phyloP scores from a whole-genome alignment of 257 asterid genomes.

The Gardenia jasminoides region DNA sequence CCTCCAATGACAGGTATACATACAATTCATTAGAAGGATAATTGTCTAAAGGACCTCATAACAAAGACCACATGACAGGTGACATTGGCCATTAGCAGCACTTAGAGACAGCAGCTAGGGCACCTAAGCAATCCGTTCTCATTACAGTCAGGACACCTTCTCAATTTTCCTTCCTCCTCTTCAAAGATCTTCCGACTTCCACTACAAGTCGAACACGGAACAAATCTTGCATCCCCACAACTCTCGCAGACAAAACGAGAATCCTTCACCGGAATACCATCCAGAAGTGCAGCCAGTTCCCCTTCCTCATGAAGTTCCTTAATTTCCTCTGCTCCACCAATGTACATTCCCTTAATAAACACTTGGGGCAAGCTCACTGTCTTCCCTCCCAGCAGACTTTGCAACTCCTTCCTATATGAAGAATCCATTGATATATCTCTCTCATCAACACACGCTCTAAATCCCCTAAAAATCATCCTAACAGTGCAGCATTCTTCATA shows the following conservation, averaged over 20 bases:
- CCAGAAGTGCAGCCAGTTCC: slow-evolving; percentile 57
- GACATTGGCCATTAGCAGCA: slow-evolving; percentile 6
- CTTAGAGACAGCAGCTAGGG: slow-evolving; percentile 64
- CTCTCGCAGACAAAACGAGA: slow-evolving; percentile 56
- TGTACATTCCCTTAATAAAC: slow-evolving; percentile 59
- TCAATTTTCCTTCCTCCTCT: slow-evolving; percentile 52
- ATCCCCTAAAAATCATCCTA: slow-evolving; percentile 64
- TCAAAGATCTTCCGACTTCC: slow-evolving; percentile 77
- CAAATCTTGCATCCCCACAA: slow-evolving; percentile 90
- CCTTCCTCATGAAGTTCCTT: slow-evolving; percentile 74
- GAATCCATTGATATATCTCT: slow-evolving; percentile 89
- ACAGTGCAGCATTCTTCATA: slow-evolving; percentile 75
- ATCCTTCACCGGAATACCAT: slow-evolving; percentile 55
- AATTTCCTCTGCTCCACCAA: slow-evolving; percentile 83
- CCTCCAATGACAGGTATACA: slow-evolving; percentile 8
- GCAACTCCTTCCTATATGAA: slow-evolving; percentile 69
- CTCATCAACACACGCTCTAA: slow-evolving; percentile 72
- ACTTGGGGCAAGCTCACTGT: slow-evolving; percentile 65
- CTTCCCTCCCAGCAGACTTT: slow-evolving; percentile 54
- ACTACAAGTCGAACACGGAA: slow-evolving; percentile 74
- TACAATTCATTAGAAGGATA: slow-evolving; percentile 12
- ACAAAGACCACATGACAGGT: slow-evolving; percentile 2
- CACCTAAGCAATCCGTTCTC: slow-evolving; percentile 89
- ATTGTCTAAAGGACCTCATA: slow-evolving; percentile 3
- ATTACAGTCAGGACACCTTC: slow-evolving; percentile 65